These are phyloP conservation scores for Tylopilus balloui DNA, from an alignment of 768 basidiomycete genomes.

Conservation along the genomic window DNA sequence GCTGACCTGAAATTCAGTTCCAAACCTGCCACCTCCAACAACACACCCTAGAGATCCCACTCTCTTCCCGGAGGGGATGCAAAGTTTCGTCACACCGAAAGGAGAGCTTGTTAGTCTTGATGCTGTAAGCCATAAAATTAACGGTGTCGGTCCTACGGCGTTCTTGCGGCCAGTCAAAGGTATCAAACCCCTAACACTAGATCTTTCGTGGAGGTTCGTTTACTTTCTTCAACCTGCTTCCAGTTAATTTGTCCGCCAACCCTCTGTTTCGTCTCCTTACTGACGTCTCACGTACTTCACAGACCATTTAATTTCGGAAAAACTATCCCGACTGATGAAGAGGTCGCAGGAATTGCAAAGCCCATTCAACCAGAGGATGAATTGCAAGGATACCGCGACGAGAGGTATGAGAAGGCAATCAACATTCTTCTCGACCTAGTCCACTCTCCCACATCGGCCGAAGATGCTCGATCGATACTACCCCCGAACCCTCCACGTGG, in stretches of 20 bases:
- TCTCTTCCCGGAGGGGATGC: conserved; percentile 32
- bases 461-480: conserved; percentile 3
- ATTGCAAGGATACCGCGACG: conserved; percentile 12
- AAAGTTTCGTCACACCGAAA: conserved; percentile 25
- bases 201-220: conserved; percentile 65
- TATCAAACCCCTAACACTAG: conserved; percentile 50
- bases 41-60: conserved; percentile 33
- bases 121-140: neutral
- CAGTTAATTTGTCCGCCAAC: neutral
- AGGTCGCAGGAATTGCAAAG: conserved; percentile 21
- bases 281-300: conserved; percentile 5
- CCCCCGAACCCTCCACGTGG: conserved; percentile 12
- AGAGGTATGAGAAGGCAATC: conserved; percentile 6
- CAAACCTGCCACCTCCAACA: conserved; percentile 51
- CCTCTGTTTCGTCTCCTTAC: neutral
- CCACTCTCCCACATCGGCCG: conserved; percentile 6
- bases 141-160: neutral
- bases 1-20: conserved; percentile 42
- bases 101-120: conserved; percentile 5
- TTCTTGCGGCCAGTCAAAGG: conserved; percentile 56
- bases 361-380: conserved; percentile 14
- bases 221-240: neutral
- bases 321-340: conserved; percentile 30
- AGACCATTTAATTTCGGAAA: conserved; percentile 48
- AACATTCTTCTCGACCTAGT: conserved; percentile 13